Evolutionary conservation across 129 eudicot genomes (phyloP).

Genomic region (Lonicera japonica): DNA sequence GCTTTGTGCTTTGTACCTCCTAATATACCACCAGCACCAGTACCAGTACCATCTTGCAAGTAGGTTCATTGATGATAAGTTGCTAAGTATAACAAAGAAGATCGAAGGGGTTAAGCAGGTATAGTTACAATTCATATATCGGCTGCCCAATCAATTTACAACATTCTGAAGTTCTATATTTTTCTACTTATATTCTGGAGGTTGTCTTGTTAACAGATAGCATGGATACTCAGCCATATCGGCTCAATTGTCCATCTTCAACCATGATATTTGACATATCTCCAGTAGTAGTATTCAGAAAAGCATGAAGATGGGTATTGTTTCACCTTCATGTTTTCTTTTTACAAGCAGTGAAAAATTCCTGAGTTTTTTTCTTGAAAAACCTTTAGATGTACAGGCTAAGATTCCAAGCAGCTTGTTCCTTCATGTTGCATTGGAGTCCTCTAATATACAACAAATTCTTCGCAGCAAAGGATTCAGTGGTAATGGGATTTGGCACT

Average conservation of each 20-base stretch:
- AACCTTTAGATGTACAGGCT: constrained; percentile 71
- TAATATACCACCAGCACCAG: constrained; percentile 10
- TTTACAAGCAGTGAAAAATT: constrained; percentile 10
- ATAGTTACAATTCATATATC: background rate
- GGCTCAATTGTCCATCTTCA: constrained; percentile 75
- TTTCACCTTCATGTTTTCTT: constrained; percentile 7
- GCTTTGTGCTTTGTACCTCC: too few relatives aligned
- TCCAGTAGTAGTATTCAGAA: constrained; percentile 47
- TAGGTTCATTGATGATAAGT: constrained; percentile 72
- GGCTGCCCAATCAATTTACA: background rate
- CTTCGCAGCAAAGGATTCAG: constrained; percentile 62
- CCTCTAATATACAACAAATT: constrained; percentile 53
- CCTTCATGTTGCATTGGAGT: constrained; percentile 64
- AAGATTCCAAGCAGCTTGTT: constrained; percentile 71
- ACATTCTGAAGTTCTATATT: constrained; percentile 3
- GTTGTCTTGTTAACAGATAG: constrained; percentile 95
- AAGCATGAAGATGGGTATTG: constrained; percentile 52
- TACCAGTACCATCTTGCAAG: constrained; percentile 65
- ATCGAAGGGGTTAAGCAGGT: constrained; percentile 81
- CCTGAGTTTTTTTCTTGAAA: constrained; percentile 32
- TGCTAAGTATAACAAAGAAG: constrained; percentile 33
- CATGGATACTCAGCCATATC: constrained; percentile 85
- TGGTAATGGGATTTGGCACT: constrained; percentile 67
- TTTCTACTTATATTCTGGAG: constrained; percentile 29
- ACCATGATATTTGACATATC: constrained; percentile 75